Base-by-base conservation (phyloP, 805 yeast genomes). In the Candida berthetii region DNA sequence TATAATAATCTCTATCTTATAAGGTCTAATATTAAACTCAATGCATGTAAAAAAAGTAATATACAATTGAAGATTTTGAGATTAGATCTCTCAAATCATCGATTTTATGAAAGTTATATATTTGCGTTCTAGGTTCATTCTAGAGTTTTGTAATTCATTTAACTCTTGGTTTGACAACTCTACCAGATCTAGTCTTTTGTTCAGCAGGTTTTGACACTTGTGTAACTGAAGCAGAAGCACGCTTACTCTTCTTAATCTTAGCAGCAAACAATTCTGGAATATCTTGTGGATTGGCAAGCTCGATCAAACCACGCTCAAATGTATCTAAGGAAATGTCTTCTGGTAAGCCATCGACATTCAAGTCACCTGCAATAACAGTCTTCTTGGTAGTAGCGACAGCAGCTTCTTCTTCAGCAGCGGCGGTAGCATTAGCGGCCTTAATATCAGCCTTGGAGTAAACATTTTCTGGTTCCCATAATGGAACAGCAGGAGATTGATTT, bases 261-360 rank as follows among this genome's bases (percentile, higher is more conserved):
- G 76, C 73, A 37, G 82, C 80, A 59, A 85, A 71, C 45, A 84
- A 68, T 52, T 75, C 71, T 35, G 74, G 67, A 43, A 82, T 65
- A 43, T 79, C 90, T 18, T 78, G 81, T 47, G 85, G 89, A 52
- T 82, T 83, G 42, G 84, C 83, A 50, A 89, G 85, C 68, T 90
- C 96, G 56, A 86, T 72, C 66, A 90, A 76, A 34, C 88, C 88
- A 57, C 76, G 76, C 50, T 85, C 95, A 61, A 85, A 84, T 20
- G 70, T 64, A 38, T 85, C 66, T 39, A 80, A 64, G 49, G 71
- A 70, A 45, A 71, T 66, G 32, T 62, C 68, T 15, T 57, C 57
- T 20, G 59, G 61, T 33, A 66, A 52, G 47, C 66, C 69, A 38
- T 60, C 66, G 36, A 64, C 54, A 29, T 53, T 62, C 42, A 53